Conservation (phyloP, 1,284 basidiomycete genomes). For the Bjerkandera adusta region DNA sequence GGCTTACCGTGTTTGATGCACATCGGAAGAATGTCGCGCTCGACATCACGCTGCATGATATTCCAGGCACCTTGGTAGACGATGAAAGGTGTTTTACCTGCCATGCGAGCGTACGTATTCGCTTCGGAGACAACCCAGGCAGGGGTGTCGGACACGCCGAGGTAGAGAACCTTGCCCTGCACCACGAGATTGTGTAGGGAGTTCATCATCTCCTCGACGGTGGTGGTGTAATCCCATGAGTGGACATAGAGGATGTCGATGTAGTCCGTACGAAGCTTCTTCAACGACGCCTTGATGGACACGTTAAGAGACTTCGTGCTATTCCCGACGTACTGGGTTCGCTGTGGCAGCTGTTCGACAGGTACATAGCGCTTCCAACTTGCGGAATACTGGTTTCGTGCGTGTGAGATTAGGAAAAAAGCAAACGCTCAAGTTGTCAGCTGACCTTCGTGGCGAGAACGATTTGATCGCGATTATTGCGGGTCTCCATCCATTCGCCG, state of each 20-base stretch:
- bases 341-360: not conserved
- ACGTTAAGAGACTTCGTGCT: conserved; percentile 30
- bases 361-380: conserved; percentile 9
- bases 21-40: conserved; percentile 52
- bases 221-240: conserved; percentile 49
- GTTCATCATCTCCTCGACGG: conserved; percentile 57
- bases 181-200: conserved; percentile 34
- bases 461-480: conserved; percentile 40
- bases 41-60: conserved; percentile 40
- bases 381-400: conserved; percentile 36
- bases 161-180: conserved; percentile 37
- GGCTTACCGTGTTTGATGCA: conserved; percentile 35
- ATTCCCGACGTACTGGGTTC: conserved; percentile 33
- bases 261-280: conserved; percentile 43
- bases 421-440: not conserved
- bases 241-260: conserved; percentile 43
- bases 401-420: not conserved
- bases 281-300: conserved; percentile 36
- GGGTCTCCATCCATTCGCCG: conserved; percentile 42
- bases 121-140: conserved; percentile 53
- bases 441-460: conserved; percentile 43
- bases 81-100: conserved; percentile 35
- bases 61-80: conserved; percentile 52
- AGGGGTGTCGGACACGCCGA: conserved; percentile 41
- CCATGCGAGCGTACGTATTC: conserved; percentile 47